phyloP scores from a whole-genome alignment of 345 rosid species.

The Garcia nutans region DNA sequence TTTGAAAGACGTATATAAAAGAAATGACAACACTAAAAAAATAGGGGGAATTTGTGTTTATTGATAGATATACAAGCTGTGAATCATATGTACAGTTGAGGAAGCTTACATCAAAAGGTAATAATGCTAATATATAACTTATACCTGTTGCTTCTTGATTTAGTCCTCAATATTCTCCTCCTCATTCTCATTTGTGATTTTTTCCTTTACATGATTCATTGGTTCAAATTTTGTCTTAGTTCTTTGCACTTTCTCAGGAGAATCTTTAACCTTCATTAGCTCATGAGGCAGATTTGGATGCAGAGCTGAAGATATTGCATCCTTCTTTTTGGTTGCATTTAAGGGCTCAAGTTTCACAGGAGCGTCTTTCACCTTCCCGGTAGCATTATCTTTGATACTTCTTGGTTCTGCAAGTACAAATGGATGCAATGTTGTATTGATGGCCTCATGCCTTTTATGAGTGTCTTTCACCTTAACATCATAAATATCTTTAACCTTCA shows the following conservation, averaged over 20 bases:
- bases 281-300: too few species aligned
- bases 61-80: too few species aligned
- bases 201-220: background rate
- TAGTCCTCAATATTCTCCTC: background rate
- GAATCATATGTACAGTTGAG: too few species aligned
- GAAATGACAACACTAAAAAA: too few species aligned
- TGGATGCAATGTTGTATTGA: background rate
- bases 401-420: background rate
- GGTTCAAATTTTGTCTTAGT: background rate
- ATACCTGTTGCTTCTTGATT: background rate
- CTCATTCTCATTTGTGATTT: background rate
- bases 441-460: background rate
- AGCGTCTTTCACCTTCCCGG: background rate
- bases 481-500: background rate
- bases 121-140: too few species aligned
- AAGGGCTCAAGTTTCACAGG: background rate
- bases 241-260: background rate
- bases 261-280: background rate
- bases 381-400: background rate
- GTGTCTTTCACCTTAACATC: background rate
- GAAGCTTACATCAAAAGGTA: too few species aligned
- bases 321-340: background rate
- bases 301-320: too few species aligned
- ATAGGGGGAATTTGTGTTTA: too few species aligned
- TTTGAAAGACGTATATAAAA: too few species aligned